Evolutionary conservation across 2,329 filamentous ascomycete species (phyloP), one percentile per base, ranked within the genome.

Genomic region (Fusarium sambucinum): DNA sequence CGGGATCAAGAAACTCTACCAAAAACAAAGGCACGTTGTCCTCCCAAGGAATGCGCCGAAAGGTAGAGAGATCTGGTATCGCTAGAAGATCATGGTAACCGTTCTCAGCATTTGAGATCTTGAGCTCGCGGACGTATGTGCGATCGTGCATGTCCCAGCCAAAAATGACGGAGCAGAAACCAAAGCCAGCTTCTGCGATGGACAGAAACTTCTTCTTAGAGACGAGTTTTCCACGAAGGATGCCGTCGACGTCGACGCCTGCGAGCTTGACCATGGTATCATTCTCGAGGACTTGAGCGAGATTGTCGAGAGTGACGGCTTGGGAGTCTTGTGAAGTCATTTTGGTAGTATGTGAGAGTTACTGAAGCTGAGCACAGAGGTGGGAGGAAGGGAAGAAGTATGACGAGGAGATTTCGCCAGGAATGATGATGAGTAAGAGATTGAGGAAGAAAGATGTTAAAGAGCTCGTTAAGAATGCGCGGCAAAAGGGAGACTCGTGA

Each of bases 121-220:
- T 87, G 68, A 97, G 87, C 80, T 97, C 94, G 73, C 86, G 89
- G 77, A 92, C 90, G 79, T 97, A 97, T 13, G 93, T 96, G 82
- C 89, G 86, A 76, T 97, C 94, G 80, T 97, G 94, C 93, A 97
- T 97, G 80, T 97, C 94, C 94, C 94, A 97, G 77, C 94, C 94
- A 75, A 97, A 97, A 69, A 97, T 89, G 71, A 97, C 93, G 21
- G 92, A 96, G 83, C 94, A 97, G 84, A 97, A 97, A 55, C 94
- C 94, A 73, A 97, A 97, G 52, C 94, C 94, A 44, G 89, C 86
- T 41, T 87, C 80, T n/a, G 90, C 90, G 54, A 97, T 87, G 30
- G 92, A 93, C 37, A 97, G 83, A 79, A 97, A 97, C 82, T 97
- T 97, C 77, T 90, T 91, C 85, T 97, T 97, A 73, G 93, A 93